Percentiles rank a stretch among this genome's conserved stretches.
These are phyloP conservation scores for Epithemia pelagica DNA, from an alignment of 108 stramenopile genomes.

Conservation along the genomic window DNA sequence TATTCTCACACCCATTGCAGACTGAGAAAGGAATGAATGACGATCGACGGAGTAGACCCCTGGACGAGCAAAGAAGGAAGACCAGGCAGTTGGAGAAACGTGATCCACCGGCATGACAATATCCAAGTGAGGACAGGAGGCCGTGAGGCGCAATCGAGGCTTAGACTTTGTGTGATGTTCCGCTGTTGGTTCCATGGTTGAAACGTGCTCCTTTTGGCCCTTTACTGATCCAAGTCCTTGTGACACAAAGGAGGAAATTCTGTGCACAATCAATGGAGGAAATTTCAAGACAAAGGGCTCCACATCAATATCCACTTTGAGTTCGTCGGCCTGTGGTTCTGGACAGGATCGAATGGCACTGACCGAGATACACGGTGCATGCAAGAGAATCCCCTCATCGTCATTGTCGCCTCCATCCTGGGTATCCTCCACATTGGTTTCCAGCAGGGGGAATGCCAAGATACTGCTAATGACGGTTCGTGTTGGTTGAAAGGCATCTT, in stretches of 20 bases:
- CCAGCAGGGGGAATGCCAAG: slow-evolving; percentile 19
- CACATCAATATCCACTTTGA: not conserved
- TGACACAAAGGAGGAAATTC: not conserved
- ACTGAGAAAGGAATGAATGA: not conserved
- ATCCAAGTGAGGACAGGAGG: not conserved
- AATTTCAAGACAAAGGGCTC: not conserved
- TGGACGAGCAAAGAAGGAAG: not conserved
- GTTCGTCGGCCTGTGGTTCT: not conserved
- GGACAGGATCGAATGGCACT: not conserved
- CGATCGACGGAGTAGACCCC: not conserved
- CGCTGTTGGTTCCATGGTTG: too few relatives aligned
- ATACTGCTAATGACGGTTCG: slow-evolving; percentile 27
- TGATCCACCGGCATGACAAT: not conserved
- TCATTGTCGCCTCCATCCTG: slow-evolving; percentile 11
- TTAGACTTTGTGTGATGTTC: not conserved
- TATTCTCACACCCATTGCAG: not conserved
- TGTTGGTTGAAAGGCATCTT: not conserved
- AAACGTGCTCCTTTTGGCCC: not conserved
- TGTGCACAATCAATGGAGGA: not conserved
- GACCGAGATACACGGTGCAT: slow-evolving; percentile 44
- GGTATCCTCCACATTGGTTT: slow-evolving; percentile 13
- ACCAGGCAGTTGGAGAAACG: not conserved
- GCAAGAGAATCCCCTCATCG: slow-evolving; percentile 23
- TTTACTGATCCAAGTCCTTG: not conserved
- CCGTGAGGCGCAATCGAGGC: not conserved